Evolutionary conservation across 108 stramenopile species (phyloP).

Genomic region (Cylindrotheca fusiformis): DNA sequence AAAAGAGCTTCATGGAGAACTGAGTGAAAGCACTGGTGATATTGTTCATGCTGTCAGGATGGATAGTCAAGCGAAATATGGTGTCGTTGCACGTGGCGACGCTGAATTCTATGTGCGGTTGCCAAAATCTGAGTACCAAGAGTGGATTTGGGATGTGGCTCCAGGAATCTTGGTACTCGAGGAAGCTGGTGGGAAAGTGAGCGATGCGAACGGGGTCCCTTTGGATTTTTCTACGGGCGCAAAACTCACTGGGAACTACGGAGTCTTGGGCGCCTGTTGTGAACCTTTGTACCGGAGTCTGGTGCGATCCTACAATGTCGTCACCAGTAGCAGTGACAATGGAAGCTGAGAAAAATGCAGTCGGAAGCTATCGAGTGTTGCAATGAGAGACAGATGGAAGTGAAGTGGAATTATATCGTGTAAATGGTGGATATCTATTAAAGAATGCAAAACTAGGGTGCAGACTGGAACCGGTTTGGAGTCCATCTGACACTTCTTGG

Average conservation of each 20-base stretch:
- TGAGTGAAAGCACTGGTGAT: slow-evolving; percentile 30
- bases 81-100: slow-evolving; percentile 67
- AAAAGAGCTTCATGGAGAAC: slow-evolving; percentile 47
- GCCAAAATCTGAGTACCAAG: slow-evolving; percentile 64
- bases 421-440: too few relatives aligned
- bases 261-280: slow-evolving; percentile 49
- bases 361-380: too few relatives aligned
- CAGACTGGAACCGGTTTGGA: too few relatives aligned
- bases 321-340: too few relatives aligned
- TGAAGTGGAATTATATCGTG: too few relatives aligned
- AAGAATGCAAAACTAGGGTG: too few relatives aligned
- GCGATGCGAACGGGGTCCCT: slow-evolving; percentile 56
- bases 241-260: slow-evolving; percentile 38
- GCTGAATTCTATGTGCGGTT: slow-evolving; percentile 63
- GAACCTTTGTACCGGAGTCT: slow-evolving; percentile 48
- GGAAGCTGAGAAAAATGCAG: too few relatives aligned
- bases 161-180: slow-evolving; percentile 63
- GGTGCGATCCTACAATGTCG: slow-evolving; percentile 35
- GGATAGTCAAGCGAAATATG: slow-evolving; percentile 86
- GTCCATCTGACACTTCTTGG: too few relatives aligned
- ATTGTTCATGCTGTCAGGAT: slow-evolving; percentile 50
- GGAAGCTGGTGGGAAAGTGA: slow-evolving; percentile 80
- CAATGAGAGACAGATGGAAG: too few relatives aligned
- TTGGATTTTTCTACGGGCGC: slow-evolving; percentile 73
- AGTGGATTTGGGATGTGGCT: slow-evolving; percentile 89